A percentile compares a stretch with the other conserved stretches of the same genome.
phyloP scores from a whole-genome alignment of 495 filamentous ascomycete species.

The Hypoxylon intermedium region DNA sequence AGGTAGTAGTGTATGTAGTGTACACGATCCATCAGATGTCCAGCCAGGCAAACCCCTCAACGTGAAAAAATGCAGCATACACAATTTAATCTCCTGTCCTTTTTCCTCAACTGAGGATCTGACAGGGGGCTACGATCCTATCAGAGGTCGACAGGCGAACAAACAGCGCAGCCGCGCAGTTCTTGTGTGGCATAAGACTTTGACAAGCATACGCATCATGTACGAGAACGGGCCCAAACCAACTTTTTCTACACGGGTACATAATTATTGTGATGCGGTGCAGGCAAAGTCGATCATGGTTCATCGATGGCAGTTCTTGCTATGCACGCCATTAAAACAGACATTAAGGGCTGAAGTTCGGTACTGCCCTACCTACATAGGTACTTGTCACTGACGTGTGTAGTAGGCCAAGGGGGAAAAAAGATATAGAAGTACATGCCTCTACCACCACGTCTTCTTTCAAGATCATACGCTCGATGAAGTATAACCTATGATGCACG shows the following conservation, averaged over 20 bases:
- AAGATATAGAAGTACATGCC: not conserved
- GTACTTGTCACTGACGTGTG: conserved; percentile 30
- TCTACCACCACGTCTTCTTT: not conserved
- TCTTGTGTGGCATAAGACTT: conserved; percentile 26
- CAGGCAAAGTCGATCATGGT: conserved; percentile 45
- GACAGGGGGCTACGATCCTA: conserved; percentile 32
- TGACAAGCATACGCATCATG: conserved; percentile 44
- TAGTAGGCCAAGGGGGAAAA: conserved; percentile 10
- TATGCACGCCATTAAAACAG: conserved; percentile 41
- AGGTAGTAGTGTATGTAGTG: conserved; percentile 12
- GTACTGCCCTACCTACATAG: conserved; percentile 34
- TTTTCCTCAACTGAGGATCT: conserved; percentile 11
- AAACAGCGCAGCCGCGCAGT: conserved; percentile 33
- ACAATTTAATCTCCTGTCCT: conserved; percentile 11
- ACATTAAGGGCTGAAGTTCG: conserved; percentile 37
- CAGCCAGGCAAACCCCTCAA: conserved; percentile 22
- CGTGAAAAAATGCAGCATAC: conserved; percentile 9
- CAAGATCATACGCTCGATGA: not conserved
- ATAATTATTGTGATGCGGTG: conserved; percentile 42
- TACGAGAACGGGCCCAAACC: conserved; percentile 41
- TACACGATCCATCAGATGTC: conserved; percentile 30
- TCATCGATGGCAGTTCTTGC: conserved; percentile 45
- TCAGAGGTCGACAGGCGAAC: conserved; percentile 32
- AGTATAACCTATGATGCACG: conserved; percentile 19
- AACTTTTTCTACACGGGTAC: conserved; percentile 43